Percentiles rank a stretch among this genome's conserved stretches.
phyloP scores from a whole-genome alignment of 2,329 filamentous ascomycete genomes.

The Pleomassaria siparia region DNA sequence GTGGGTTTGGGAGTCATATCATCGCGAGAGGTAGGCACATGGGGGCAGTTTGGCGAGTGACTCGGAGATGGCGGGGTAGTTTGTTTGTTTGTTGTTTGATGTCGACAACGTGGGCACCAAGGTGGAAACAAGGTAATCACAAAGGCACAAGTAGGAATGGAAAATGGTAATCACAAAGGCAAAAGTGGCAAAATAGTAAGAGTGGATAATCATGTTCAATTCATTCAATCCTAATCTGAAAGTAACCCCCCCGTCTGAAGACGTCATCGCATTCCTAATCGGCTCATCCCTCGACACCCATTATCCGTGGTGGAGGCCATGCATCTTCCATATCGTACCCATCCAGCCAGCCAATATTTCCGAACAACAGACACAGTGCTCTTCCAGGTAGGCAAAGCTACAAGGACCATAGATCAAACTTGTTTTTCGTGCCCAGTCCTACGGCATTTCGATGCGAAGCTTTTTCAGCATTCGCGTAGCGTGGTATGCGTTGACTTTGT shows the following conservation, averaged over 20 bases:
- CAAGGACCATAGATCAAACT: slow-evolving; percentile 25
- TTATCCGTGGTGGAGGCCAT: slow-evolving; percentile 21
- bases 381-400: slow-evolving; percentile 26
- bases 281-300: slow-evolving; percentile 24
- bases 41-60: not conserved
- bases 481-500: slow-evolving; percentile 9
- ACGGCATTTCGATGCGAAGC: slow-evolving; percentile 24
- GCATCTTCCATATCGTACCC: slow-evolving; percentile 14
- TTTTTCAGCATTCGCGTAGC: slow-evolving; percentile 23
- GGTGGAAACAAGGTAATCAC: not conserved
- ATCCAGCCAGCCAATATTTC: slow-evolving; percentile 7
- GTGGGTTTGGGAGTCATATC: slow-evolving; percentile 2
- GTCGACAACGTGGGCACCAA: not conserved
- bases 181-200: not conserved
- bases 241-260: not conserved
- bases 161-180: not conserved
- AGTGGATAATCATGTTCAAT: slow-evolving; percentile 2
- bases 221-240: slow-evolving; percentile 3
- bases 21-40: not conserved
- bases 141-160: not conserved
- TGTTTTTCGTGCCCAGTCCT: slow-evolving; percentile 23
- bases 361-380: slow-evolving; percentile 30
- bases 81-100: not conserved
- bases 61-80: slow-evolving; percentile 1
- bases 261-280: slow-evolving; percentile 6